These are phyloP conservation scores for Asterochloris sp. DNA, from an alignment of 139 green algal species.

Conservation along the genomic window DNA sequence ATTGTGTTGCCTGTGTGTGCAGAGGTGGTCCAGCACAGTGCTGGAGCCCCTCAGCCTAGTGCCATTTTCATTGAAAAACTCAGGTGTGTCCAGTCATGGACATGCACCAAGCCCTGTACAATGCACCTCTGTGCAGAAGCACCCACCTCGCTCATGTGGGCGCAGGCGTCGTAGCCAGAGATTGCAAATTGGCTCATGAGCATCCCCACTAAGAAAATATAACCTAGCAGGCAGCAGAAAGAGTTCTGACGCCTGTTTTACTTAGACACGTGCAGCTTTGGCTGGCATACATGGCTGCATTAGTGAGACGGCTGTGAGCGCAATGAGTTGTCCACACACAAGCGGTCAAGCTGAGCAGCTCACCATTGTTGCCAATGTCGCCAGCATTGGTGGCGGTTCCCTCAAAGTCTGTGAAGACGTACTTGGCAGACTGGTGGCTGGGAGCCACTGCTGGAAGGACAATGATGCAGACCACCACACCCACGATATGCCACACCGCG, in stretches of 20 bases:
- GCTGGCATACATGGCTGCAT: too few relatives aligned
- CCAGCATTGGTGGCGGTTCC: neutral
- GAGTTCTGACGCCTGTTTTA: too few relatives aligned
- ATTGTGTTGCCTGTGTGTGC: too few relatives aligned
- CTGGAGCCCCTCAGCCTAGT: too few relatives aligned
- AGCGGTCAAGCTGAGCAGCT: too few relatives aligned
- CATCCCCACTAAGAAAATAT: conserved; percentile 41
- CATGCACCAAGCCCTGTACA: too few relatives aligned
- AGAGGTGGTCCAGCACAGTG: too few relatives aligned
- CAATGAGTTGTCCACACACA: too few relatives aligned
- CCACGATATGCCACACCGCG: conserved; percentile 46
- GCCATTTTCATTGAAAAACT: too few relatives aligned
- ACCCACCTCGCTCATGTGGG: conserved; percentile 49
- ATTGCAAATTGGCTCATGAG: conserved; percentile 47
- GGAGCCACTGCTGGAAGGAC: conserved; percentile 35
- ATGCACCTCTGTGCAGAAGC: conserved; percentile 5
- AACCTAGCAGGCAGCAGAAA: neutral
- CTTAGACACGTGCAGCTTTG: too few relatives aligned
- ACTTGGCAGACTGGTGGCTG: conserved; percentile 23
- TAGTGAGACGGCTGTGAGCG: too few relatives aligned
- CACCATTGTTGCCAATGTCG: conserved; percentile 21
- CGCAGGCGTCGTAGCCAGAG: conserved; percentile 41
- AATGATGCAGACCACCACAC: conserved; percentile 32
- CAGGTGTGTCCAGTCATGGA: too few relatives aligned
- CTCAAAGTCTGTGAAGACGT: conserved; percentile 40